A percentile compares a stretch with the other conserved stretches of the same genome.
These are phyloP conservation scores for Fragilaria crotonensis DNA, from an alignment of 108 stramenopile genomes.

Conservation along the genomic window DNA sequence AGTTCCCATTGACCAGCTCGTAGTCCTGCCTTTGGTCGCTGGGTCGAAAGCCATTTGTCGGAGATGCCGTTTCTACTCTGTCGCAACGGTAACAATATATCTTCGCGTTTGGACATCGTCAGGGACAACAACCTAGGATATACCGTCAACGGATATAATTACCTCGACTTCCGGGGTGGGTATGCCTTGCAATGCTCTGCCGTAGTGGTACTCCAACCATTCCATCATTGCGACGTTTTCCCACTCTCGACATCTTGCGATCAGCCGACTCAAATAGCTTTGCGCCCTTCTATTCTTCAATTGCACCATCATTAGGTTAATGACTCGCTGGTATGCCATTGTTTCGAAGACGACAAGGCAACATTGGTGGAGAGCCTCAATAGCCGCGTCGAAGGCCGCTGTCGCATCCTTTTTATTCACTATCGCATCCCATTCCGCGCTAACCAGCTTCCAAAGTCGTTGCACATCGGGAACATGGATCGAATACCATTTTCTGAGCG, in stretches of 20 bases:
- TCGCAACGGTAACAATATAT: slow-evolving; percentile 55
- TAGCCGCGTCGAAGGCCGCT: not conserved
- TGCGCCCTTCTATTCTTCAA: not conserved
- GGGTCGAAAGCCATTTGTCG: slow-evolving; percentile 57
- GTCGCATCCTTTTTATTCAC: not conserved
- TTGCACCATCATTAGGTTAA: not conserved
- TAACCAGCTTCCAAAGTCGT: not conserved
- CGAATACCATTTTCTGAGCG: not conserved
- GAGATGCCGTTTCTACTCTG: slow-evolving; percentile 8
- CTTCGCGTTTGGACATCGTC: slow-evolving; percentile 67
- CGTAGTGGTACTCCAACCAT: too few relatives aligned
- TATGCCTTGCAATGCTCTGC: too few relatives aligned
- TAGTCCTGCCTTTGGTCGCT: slow-evolving; percentile 59
- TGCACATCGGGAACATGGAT: not conserved
- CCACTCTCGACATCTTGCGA: not conserved
- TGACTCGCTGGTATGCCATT: not conserved
- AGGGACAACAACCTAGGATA: slow-evolving; percentile 69
- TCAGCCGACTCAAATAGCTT: not conserved
- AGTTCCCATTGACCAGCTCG: slow-evolving; percentile 87
- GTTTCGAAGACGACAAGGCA: not conserved
- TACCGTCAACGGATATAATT: too few relatives aligned
- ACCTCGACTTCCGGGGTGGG: too few relatives aligned
- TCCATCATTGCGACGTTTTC: not conserved
- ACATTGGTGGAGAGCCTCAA: not conserved
- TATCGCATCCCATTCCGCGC: not conserved